A percentile compares a stretch with the other conserved stretches of the same genome.
Evolutionary conservation across 2,329 filamentous ascomycete species (phyloP).

Genomic region (Fusarium begoniae): DNA sequence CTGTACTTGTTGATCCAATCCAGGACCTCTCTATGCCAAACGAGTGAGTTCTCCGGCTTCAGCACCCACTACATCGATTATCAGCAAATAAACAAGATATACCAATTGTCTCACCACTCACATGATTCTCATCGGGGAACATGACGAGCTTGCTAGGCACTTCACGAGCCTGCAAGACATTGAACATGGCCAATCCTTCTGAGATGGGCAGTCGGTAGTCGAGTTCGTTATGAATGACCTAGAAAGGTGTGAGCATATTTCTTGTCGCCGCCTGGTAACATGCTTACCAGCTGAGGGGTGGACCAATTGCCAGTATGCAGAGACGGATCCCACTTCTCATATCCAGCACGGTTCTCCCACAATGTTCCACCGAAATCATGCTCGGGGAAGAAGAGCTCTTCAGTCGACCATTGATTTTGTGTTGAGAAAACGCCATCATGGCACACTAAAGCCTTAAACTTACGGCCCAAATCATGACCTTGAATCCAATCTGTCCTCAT

Average conservation of each 20-base stretch:
- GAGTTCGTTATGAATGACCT: conserved; percentile 83
- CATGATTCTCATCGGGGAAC: conserved; percentile 79
- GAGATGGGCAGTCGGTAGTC: conserved; percentile 89
- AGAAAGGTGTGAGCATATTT: neutral
- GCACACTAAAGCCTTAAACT: conserved; percentile 88
- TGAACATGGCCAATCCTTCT: conserved; percentile 87
- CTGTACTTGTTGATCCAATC: conserved; percentile 77
- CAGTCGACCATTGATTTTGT: conserved; percentile 69
- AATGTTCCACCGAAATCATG: conserved; percentile 72
- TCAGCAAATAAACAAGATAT: neutral
- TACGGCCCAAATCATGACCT: conserved; percentile 81
- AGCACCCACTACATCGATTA: conserved; percentile 72
- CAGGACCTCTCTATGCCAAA: conserved; percentile 90
- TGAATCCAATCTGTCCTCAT: conserved; percentile 80
- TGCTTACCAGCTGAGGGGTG: conserved; percentile 80
- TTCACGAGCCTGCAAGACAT: conserved; percentile 78
- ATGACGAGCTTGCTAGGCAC: conserved; percentile 81
- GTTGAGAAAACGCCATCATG: conserved; percentile 88
- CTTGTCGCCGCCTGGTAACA: neutral
- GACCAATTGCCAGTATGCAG: conserved; percentile 74
- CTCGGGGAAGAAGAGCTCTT: conserved; percentile 76
- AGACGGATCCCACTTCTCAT: conserved; percentile 76
- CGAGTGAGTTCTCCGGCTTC: conserved; percentile 88
- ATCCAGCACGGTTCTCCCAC: conserved; percentile 69
- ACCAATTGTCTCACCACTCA: conserved; percentile 38